Base-by-base conservation (phyloP, 768 basidiomycete species). In the Suillus sp. region DNA sequence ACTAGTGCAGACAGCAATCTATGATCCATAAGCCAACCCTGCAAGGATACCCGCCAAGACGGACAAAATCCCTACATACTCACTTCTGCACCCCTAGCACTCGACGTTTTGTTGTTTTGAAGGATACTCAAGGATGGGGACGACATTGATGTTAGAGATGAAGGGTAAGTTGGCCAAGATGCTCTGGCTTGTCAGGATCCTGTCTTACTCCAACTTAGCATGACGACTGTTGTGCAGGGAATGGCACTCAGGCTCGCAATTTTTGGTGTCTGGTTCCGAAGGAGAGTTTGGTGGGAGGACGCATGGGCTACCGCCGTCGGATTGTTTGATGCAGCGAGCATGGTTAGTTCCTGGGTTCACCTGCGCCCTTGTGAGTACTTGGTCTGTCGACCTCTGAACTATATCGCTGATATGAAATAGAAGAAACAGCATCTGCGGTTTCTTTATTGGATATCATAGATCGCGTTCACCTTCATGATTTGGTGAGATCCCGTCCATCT, bases 271-370 rank as follows among this genome's bases (percentile, higher is more conserved):
- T 74, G 64, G 69, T 72, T 72, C 58, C 68, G 71, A 27, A 62
- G 64, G 48, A 68, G 69, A 14, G 61, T 75, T 22, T 71, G 72
- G 74, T 75, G 67, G 69, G 74, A 74, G 43, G 73, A 75, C 40
- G 55, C 70, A 20, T 72, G 66, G 65, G 69, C 69, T 5, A 56
- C 65, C 32, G 47, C 70, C 18, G 56, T 70, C 16, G 62, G 68
- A 16, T 1, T 64, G 30, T 63, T 64, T 35, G 62, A 68, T 40
- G 35, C 45, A 0, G 38, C 61, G 48, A 66, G 67, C 48, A 38
- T 67, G 62, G 65, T 65, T 14, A 9, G 53, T 30, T 64, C 68
- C 13, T 64, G 66, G 59, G 27, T 25, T 1, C 62, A 61, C 27
- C 9, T 45, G 4, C 61, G 62, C 40, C 60, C 62, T 53, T 34